phyloP scores from a whole-genome alignment of 2,329 filamentous ascomycete species.

The Colletotrichum godetiae region DNA sequence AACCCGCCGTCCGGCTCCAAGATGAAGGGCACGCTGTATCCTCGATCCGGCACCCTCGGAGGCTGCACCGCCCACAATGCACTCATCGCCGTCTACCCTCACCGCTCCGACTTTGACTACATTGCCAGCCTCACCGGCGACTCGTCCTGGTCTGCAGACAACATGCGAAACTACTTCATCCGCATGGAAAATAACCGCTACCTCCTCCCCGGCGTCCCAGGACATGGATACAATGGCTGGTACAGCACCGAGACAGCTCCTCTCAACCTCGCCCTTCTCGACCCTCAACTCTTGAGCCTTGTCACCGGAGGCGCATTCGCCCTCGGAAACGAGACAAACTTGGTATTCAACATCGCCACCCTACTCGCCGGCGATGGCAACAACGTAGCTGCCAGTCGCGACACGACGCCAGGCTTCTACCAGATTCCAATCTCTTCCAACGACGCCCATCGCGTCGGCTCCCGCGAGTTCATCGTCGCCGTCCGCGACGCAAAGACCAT shows the following conservation, averaged over 20 bases:
- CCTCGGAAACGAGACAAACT: constrained; percentile 49
- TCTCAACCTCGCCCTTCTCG: constrained; percentile 60
- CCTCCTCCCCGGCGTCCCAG: constrained; percentile 51
- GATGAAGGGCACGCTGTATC: constrained; percentile 67
- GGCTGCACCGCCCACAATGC: constrained; percentile 69
- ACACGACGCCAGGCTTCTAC: constrained; percentile 60
- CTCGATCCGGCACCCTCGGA: constrained; percentile 66
- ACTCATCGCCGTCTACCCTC: constrained; percentile 63
- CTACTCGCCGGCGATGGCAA: constrained; percentile 64
- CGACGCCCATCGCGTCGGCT: constrained; percentile 62
- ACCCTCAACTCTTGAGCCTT: constrained; percentile 64
- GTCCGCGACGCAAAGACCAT: constrained; percentile 58
- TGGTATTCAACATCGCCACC: constrained; percentile 44
- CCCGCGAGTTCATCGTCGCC: constrained; percentile 66
- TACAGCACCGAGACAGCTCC: constrained; percentile 62
- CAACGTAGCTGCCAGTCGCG: constrained; percentile 54
- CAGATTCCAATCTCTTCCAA: constrained; percentile 68
- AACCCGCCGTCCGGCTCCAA: constrained; percentile 63
- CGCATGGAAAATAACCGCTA: constrained; percentile 66
- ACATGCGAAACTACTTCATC: constrained; percentile 68
- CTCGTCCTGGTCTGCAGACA: constrained; percentile 61
- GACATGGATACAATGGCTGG: constrained; percentile 67
- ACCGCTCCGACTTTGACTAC: constrained; percentile 63
- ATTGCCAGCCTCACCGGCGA: constrained; percentile 67
- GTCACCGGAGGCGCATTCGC: constrained; percentile 63